These are phyloP conservation scores for Nakataea oryzae DNA, from an alignment of 2,329 filamentous ascomycete genomes.

Conservation along the genomic window DNA sequence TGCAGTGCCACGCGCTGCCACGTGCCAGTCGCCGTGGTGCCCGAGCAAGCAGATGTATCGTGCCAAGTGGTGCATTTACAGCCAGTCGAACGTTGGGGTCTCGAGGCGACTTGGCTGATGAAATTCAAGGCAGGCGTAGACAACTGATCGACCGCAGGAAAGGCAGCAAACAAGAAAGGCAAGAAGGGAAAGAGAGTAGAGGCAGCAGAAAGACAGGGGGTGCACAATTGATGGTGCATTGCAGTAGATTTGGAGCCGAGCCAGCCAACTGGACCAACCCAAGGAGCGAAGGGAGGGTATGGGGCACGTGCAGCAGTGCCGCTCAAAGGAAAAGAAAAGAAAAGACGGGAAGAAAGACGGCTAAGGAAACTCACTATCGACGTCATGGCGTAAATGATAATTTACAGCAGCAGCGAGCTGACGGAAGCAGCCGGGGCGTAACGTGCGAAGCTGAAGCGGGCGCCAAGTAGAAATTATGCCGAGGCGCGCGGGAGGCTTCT, in stretches of 20 bases:
- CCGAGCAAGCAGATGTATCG: neutral
- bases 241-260: too few relatives aligned
- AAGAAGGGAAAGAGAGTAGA: neutral
- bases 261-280: too few relatives aligned
- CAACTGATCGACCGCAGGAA: neutral
- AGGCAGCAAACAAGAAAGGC: neutral
- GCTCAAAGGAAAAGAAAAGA: neutral
- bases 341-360: neutral
- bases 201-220: neutral
- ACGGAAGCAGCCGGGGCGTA: too few relatives aligned
- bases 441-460: too few relatives aligned
- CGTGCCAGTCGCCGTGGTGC: neutral
- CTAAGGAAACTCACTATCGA: constrained; percentile 17
- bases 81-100: constrained; percentile 2
- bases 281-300: too few relatives aligned
- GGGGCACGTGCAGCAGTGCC: too few relatives aligned
- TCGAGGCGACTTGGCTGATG: neutral
- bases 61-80: neutral
- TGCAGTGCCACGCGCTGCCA: constrained; percentile 3
- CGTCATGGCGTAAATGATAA: constrained; percentile 16
- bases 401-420: too few relatives aligned
- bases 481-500: too few relatives aligned
- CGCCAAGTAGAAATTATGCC: too few relatives aligned
- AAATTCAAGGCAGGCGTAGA: neutral
- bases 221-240: too few relatives aligned